Base-by-base conservation (phyloP, 768 basidiomycete species). In the Termitomyces heimii region DNA sequence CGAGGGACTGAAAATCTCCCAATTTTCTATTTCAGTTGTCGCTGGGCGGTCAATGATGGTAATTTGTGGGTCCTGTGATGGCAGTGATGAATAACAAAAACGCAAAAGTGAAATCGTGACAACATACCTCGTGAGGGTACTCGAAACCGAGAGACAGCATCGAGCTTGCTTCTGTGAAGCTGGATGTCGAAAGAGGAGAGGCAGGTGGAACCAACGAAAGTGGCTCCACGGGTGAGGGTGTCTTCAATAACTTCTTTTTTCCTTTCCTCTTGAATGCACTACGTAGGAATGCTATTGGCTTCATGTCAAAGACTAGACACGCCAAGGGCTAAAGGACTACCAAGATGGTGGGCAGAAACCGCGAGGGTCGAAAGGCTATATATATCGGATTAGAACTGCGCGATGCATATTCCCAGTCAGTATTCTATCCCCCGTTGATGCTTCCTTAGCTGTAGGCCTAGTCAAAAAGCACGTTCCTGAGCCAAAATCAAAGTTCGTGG, bases 201-300 rank as follows among this genome's bases (percentile, higher is more conserved):
- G 24, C 29, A 26, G 61, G 31, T 20, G 52, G 31, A 31, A 24
- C 43, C 48, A 43, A n/a, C 12, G 26, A 28, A 18, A 34, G 32
- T 22, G 54, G 55, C 32, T 58, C 54, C n/a, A 44, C 37, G 29
- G 28, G 10, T 35, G 54, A 29, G 12, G 44, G 43, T 18, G 32
- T 24, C 32, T 49, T 62, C 24, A 60, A 52, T 1, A 58, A 28
- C 53, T 72, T 70, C 55, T 72, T 70, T 7, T 61, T 62, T 37
- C 70, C 71, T 64, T 68, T 73, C 63, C 68, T 77, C 61, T 64
- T 71, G 74, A 75, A 77, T 13, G 70, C 64, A 50, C 70, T 72
- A 49, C 73, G 73, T 53, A 78, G 64, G 62, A 78, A 73, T 5
- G 71, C 66, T 16, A 75, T 59, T 14, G 72, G 63, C 63, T 77